Conservation (phyloP, 805 yeast genomes). For the Candida ovalis region DNA sequence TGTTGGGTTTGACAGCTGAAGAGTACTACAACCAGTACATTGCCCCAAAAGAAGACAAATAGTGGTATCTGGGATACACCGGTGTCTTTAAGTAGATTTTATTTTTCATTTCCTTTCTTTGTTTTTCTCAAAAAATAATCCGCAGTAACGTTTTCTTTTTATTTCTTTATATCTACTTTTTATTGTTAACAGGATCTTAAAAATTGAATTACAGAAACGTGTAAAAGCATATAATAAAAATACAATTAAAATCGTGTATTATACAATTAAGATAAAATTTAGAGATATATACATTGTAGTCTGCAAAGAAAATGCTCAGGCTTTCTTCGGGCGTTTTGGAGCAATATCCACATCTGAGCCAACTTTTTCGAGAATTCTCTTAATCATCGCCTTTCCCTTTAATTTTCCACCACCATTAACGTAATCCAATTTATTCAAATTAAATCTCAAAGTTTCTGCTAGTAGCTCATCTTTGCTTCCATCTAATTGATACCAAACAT, state of each 20-base stretch:
- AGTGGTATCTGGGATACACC: background rate
- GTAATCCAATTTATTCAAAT: conserved; percentile 40
- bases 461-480: conserved; percentile 64
- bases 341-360: conserved; percentile 22
- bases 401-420: conserved; percentile 32
- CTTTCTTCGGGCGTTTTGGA: conserved; percentile 14
- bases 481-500: conserved; percentile 83
- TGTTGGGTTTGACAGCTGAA: conserved; percentile 14
- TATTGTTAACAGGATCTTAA: no score
- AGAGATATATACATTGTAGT: background rate
- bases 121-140: no score
- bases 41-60: background rate
- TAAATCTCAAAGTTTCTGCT: conserved; percentile 61
- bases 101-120: background rate
- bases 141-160: no score
- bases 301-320: conserved; percentile 14
- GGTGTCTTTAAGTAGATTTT: background rate
- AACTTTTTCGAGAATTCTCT: conserved; percentile 27
- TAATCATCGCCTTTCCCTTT: conserved; percentile 32
- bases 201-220: no score
- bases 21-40: conserved; percentile 14
- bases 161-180: background rate
- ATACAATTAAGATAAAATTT: no score
- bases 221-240: no score
- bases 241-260: no score